A percentile compares a stretch with the other conserved stretches of the same genome.
Evolutionary conservation across 176 grass and related monocot species (phyloP).

Genomic region (Oryza nivara): DNA sequence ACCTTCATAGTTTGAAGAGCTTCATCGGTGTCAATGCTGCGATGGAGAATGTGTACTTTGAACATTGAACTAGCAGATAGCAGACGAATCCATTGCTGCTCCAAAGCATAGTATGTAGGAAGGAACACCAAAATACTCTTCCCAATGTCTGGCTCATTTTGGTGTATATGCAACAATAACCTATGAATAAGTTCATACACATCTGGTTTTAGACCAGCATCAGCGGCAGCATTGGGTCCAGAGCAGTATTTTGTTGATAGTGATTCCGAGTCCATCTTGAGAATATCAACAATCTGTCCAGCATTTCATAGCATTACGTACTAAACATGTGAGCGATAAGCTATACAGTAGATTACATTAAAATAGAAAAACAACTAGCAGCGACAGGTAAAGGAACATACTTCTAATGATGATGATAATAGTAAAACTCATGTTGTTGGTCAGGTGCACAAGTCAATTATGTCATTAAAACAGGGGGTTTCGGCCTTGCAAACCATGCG

Average conservation of each 20-base stretch:
- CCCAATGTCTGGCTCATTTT: slow-evolving; percentile 62
- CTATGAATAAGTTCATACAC: slow-evolving; percentile 70
- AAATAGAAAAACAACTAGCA: slow-evolving; percentile 6
- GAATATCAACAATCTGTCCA: slow-evolving; percentile 66
- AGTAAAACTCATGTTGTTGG: too few relatives aligned
- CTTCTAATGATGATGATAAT: not conserved
- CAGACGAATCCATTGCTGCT: slow-evolving; percentile 84
- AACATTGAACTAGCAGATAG: slow-evolving; percentile 49
- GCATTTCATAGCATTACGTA: slow-evolving; percentile 30
- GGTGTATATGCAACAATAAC: slow-evolving; percentile 75
- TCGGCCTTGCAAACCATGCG: too few relatives aligned
- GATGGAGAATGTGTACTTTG: slow-evolving; percentile 89
- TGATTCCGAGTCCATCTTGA: slow-evolving; percentile 59
- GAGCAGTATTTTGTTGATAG: slow-evolving; percentile 56
- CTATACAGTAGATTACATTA: slow-evolving; percentile 11
- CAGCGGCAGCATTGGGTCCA: slow-evolving; percentile 44
- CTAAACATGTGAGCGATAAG: slow-evolving; percentile 17
- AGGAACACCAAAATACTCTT: slow-evolving; percentile 97
- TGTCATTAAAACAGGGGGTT: too few relatives aligned
- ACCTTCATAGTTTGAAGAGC: slow-evolving; percentile 80
- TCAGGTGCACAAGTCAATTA: too few relatives aligned
- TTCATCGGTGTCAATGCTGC: slow-evolving; percentile 86
- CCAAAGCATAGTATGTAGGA: slow-evolving; percentile 88
- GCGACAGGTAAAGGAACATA: not conserved
- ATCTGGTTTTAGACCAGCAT: slow-evolving; percentile 63